A percentile compares a stretch with the other conserved stretches of the same genome.
These are phyloP conservation scores for Tylopilus subfusipes DNA, from an alignment of 768 basidiomycete species.

Conservation along the genomic window DNA sequence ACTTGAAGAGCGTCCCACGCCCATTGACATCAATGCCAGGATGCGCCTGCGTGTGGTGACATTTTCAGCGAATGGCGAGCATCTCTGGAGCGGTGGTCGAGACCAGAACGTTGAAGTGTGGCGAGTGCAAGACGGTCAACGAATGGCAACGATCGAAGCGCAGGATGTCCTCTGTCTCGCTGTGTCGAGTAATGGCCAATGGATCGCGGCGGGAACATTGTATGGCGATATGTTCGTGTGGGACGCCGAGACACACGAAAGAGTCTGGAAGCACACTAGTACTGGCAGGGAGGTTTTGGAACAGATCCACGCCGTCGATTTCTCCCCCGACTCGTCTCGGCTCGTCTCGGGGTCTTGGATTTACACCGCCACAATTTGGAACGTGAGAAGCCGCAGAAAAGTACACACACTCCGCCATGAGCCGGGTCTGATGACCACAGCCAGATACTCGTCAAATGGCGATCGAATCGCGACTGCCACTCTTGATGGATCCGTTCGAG, in stretches of 20 bases:
- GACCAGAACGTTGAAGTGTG: not conserved
- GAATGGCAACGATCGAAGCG: not conserved
- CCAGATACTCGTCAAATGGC: not conserved
- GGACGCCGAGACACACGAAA: not conserved
- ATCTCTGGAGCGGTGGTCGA: not conserved
- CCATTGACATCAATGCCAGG: not conserved
- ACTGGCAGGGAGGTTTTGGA: no score
- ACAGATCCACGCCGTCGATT: not conserved
- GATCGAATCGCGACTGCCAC: not conserved
- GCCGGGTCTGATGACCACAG: not conserved
- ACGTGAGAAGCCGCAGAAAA: not conserved
- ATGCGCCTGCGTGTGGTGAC: not conserved
- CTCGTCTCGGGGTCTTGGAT: not conserved
- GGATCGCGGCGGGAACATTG: not conserved
- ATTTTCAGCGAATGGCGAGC: not conserved
- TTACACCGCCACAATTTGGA: not conserved
- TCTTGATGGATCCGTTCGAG: not conserved
- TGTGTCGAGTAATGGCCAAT: not conserved
- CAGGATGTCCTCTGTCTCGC: not conserved
- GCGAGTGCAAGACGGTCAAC: not conserved
- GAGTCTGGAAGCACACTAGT: not conserved
- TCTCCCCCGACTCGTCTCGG: not conserved
- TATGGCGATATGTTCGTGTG: not conserved
- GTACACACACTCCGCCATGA: not conserved
- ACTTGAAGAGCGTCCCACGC: not conserved